phyloP scores from a whole-genome alignment of 2,329 filamentous ascomycete species.

The Dothidotthia symphoricarpi region DNA sequence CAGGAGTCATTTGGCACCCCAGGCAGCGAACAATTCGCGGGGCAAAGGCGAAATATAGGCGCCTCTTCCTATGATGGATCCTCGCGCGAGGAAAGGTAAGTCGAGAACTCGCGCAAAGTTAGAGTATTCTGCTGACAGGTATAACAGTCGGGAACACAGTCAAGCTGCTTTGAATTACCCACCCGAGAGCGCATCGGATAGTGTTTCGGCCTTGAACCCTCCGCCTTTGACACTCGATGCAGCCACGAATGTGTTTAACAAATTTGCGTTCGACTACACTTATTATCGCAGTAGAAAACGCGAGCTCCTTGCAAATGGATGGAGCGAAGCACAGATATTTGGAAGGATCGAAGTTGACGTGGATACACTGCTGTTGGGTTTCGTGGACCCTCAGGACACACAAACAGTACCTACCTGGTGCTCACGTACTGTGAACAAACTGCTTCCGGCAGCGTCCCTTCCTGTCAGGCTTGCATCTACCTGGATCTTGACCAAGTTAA shows the following conservation, averaged over 20 bases:
- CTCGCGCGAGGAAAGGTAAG: conserved; percentile 35
- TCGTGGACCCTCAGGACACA: conserved; percentile 33
- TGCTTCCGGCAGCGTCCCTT: conserved; percentile 26
- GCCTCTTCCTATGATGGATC: conserved; percentile 36
- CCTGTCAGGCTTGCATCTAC: conserved; percentile 34
- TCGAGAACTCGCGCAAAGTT: conserved; percentile 3
- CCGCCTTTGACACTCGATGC: conserved; percentile 17
- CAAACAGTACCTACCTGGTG: conserved; percentile 38
- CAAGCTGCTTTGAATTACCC: conserved; percentile 30
- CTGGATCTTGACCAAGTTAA: conserved; percentile 37
- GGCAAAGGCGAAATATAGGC: conserved; percentile 21
- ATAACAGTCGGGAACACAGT: conserved; percentile 33
- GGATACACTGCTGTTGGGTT: conserved; percentile 36
- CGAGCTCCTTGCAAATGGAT: conserved; percentile 35
- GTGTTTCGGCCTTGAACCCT: conserved; percentile 19
- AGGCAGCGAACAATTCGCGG: conserved; percentile 26
- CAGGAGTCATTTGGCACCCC: conserved; percentile 29
- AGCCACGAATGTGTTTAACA: conserved; percentile 21
- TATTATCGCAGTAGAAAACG: conserved; percentile 35
- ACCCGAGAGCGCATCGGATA: conserved; percentile 21
- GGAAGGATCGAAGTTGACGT: conserved; percentile 37
- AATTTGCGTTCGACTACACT: conserved; percentile 37
- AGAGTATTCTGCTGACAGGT: conserved; percentile 17
- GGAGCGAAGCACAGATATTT: conserved; percentile 34
- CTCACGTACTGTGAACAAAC: conserved; percentile 31